Conservation (phyloP, 805 yeast genomes). For the Pichia kluyveri region DNA sequence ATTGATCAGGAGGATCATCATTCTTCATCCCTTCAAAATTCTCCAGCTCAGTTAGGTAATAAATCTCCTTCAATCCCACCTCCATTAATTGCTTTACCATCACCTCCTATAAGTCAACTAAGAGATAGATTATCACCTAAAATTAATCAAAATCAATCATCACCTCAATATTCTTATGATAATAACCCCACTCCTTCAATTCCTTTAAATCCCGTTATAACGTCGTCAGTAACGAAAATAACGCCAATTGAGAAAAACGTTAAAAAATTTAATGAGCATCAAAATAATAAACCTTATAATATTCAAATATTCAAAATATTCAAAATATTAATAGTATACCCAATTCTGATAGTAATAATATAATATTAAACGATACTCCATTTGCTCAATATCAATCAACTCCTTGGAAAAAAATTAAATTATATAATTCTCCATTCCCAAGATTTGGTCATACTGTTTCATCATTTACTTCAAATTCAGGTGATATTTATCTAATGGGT, state of each 20-base stretch:
- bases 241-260: too few relatives aligned
- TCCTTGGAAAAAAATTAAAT: conserved; percentile 62
- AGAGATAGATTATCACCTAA: background rate
- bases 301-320: too few relatives aligned
- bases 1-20: too few relatives aligned
- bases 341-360: background rate
- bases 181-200: too few relatives aligned
- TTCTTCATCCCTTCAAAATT: too few relatives aligned
- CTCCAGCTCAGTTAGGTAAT: background rate
- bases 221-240: too few relatives aligned
- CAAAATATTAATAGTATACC: too few relatives aligned
- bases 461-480: conserved; percentile 62
- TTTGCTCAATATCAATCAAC: conserved; percentile 16
- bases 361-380: background rate
- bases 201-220: too few relatives aligned
- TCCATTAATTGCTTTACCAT: background rate
- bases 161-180: too few relatives aligned
- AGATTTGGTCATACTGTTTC: conserved; percentile 90
- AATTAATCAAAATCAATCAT: too few relatives aligned
- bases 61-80: conserved; percentile 1
- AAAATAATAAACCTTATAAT: too few relatives aligned
- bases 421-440: conserved; percentile 80
- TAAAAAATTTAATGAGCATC: too few relatives aligned
- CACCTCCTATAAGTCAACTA: conserved; percentile 1
- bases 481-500: conserved; percentile 85